Conservation (phyloP, 1,139 yeast genomes). For the Debaryomycetaceae sp. region DNA sequence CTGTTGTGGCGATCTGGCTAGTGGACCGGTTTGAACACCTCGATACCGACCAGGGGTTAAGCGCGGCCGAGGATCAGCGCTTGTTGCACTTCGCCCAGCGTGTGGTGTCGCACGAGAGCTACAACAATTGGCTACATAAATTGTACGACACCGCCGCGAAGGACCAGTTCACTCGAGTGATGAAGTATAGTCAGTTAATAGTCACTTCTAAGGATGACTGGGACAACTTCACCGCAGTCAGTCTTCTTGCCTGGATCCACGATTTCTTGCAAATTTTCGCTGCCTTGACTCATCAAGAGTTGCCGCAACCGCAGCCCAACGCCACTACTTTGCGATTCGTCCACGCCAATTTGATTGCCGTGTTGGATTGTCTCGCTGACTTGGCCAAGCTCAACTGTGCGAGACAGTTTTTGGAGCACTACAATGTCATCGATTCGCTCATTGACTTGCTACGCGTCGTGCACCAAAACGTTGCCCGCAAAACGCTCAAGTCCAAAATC, state of each 20-base stretch:
- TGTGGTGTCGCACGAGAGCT: constrained; percentile 21
- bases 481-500: constrained; percentile 22
- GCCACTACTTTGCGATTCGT: constrained; percentile 10
- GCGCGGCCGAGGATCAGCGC: constrained; percentile 2
- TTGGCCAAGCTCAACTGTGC: constrained; percentile 49
- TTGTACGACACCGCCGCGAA: neutral
- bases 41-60: constrained; percentile 7
- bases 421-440: constrained; percentile 43
- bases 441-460: constrained; percentile 42
- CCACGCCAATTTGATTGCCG: constrained; percentile 23
- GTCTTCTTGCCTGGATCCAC: constrained; percentile 52
- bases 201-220: constrained; percentile 49
- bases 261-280: constrained; percentile 30
- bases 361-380: constrained; percentile 50
- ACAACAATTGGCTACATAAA: constrained; percentile 16
- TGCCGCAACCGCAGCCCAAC: constrained; percentile 12
- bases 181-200: constrained; percentile 36
- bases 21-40: constrained; percentile 5
- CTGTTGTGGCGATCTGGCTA: constrained; percentile 1
- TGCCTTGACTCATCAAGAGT: constrained; percentile 8
- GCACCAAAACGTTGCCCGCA: constrained; percentile 45
- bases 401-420: constrained; percentile 47
- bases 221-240: constrained; percentile 48
- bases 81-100: constrained; percentile 14
- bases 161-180: constrained; percentile 6